Conservation (phyloP, 495 filamentous ascomycete species). For the Neurospora cerealis region DNA sequence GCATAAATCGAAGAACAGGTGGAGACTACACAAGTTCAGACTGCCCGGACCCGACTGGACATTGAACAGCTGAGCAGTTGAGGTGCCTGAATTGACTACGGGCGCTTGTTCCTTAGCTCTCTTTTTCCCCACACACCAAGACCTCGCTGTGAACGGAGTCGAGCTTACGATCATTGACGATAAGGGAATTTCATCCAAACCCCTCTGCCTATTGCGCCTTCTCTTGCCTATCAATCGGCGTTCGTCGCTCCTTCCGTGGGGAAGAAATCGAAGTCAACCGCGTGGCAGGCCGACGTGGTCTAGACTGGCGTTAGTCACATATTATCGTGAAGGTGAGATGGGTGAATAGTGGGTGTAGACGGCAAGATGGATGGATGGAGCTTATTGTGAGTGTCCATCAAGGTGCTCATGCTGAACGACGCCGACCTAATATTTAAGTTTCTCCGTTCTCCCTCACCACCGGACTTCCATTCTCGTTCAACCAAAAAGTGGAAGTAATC, state of each 20-base stretch:
- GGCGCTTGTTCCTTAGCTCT: neutral
- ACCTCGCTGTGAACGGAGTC: neutral
- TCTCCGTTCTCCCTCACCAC: neutral
- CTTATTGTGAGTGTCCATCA: neutral
- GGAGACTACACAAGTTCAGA: neutral
- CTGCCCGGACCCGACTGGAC: neutral
- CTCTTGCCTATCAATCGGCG: neutral
- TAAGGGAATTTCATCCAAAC: neutral
- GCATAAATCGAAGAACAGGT: neutral
- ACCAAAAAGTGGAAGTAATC: neutral
- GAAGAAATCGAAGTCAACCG: neutral
- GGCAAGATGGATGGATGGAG: neutral
- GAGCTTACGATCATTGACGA: neutral
- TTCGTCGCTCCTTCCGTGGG: neutral
- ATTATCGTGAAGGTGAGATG: neutral
- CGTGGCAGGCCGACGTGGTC: neutral
- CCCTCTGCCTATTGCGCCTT: neutral
- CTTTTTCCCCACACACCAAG: neutral
- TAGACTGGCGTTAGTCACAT: neutral
- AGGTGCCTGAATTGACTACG: neutral
- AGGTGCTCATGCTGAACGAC: neutral
- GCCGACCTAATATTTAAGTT: neutral
- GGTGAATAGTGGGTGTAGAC: neutral
- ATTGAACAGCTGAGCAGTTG: neutral
- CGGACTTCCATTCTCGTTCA: neutral